Conservation (phyloP, 2,329 filamentous ascomycete genomes). For the Pseudogymnoascus verrucosus region DNA sequence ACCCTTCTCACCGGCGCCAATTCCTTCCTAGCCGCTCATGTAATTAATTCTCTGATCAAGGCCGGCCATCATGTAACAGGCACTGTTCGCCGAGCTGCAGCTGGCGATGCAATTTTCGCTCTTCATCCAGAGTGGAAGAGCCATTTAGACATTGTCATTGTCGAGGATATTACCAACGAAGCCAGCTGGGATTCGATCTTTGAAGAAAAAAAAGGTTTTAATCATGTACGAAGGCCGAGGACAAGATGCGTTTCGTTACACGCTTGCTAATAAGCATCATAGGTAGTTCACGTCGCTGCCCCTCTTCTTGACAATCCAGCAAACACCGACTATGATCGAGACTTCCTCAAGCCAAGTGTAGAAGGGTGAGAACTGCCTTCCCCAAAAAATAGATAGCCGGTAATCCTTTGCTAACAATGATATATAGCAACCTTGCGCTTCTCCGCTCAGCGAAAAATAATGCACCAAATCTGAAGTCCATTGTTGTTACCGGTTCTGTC, state of each 20-base stretch:
- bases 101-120: conserved; percentile 20
- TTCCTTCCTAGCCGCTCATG: conserved; percentile 24
- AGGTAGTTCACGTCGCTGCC: conserved; percentile 26
- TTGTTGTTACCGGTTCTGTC: conserved; percentile 26
- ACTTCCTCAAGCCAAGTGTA: conserved; percentile 26
- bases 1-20: conserved; percentile 27
- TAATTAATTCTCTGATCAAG: conserved; percentile 23
- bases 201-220: conserved; percentile 20
- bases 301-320: conserved; percentile 24
- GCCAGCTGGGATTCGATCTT: conserved; percentile 25
- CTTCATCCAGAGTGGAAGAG: conserved; percentile 25
- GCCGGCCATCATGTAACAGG: conserved; percentile 22
- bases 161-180: conserved; percentile 24
- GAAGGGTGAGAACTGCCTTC: conserved; percentile 17
- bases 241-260: background rate
- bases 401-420: background rate
- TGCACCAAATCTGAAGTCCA: conserved; percentile 24
- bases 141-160: conserved; percentile 25
- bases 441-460: conserved; percentile 23
- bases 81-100: conserved; percentile 20
- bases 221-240: conserved; percentile 16
- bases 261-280: background rate
- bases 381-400: background rate
- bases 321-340: conserved; percentile 25
- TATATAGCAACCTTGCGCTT: conserved; percentile 21